Evolutionary conservation across 768 basidiomycete species (phyloP).

Genomic region (Agaricus blazei): DNA sequence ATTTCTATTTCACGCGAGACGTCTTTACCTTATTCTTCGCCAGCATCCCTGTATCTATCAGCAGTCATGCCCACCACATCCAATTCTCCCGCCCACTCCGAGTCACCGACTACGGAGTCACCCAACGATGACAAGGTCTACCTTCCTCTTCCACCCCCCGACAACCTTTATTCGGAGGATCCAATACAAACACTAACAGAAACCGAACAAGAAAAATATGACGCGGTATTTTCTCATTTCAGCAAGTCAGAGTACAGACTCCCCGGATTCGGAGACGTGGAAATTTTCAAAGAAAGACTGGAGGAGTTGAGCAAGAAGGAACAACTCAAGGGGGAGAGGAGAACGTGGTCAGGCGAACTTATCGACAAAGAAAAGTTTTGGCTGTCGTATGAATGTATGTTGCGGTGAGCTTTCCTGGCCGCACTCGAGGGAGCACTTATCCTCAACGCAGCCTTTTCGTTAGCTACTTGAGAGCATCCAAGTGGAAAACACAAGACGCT

Average conservation of each 20-base stretch:
- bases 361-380: slow-evolving; percentile 72
- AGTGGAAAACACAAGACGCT: slow-evolving; percentile 3
- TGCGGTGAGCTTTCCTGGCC: slow-evolving; percentile 37
- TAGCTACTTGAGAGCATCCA: slow-evolving; percentile 7
- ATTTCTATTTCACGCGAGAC: too few species aligned
- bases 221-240: slow-evolving; percentile 2
- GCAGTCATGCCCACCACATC: too few species aligned
- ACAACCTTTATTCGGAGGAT: slow-evolving; percentile 5
- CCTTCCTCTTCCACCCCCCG: slow-evolving; percentile 8
- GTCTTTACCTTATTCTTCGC: too few species aligned
- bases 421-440: too few species aligned
- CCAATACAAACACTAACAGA: slow-evolving; percentile 1
- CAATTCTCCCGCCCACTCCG: too few species aligned
- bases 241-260: slow-evolving; percentile 5
- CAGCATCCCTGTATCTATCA: too few species aligned
- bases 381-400: slow-evolving; percentile 73
- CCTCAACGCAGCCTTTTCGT: not conserved
- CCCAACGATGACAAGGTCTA: not conserved
- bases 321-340: not conserved
- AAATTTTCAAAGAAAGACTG: not conserved
- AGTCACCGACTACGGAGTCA: too few species aligned
- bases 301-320: not conserved
- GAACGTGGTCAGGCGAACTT: slow-evolving; percentile 31
- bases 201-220: slow-evolving; percentile 6
- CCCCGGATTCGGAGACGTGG: slow-evolving; percentile 3